A percentile compares a stretch with the other conserved stretches of the same genome.
phyloP scores from a whole-genome alignment of 768 basidiomycete genomes.

The Lactarius deliciosus region DNA sequence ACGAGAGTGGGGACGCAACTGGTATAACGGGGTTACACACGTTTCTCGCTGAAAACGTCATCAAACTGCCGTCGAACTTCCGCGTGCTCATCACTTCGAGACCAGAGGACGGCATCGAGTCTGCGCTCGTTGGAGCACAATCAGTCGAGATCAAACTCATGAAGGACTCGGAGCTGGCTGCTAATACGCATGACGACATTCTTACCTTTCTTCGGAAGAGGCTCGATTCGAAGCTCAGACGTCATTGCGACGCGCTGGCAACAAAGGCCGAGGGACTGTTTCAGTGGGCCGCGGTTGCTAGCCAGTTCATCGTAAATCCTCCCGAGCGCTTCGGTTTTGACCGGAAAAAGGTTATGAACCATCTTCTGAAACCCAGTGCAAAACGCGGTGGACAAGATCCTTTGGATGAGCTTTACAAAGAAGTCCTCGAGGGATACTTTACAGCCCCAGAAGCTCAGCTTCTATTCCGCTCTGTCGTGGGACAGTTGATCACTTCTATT shows the following conservation, averaged over 20 bases:
- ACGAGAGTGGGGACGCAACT: constrained; percentile 1
- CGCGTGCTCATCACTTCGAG: constrained; percentile 1
- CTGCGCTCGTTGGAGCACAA: not conserved
- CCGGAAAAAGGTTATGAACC: not conserved
- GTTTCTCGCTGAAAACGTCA: not conserved
- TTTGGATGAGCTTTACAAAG: not conserved
- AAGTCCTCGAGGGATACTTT: not conserved
- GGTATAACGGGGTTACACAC: not conserved
- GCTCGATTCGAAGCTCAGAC: not conserved
- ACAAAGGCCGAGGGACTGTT: not conserved
- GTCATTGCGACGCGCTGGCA: not conserved
- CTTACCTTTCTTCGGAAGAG: not conserved
- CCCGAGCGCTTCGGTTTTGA: too few species aligned
- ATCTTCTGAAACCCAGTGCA: not conserved
- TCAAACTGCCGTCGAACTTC: not conserved
- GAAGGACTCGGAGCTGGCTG: not conserved
- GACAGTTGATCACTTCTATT: not conserved
- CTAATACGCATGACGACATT: not conserved
- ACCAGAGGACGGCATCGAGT: constrained; percentile 1
- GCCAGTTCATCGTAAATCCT: not conserved
- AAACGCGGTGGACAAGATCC: not conserved
- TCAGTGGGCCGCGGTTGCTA: constrained; percentile 1
- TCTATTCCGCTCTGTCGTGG: constrained; percentile 4
- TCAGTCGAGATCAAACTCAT: not conserved
- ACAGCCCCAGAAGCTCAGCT: too few species aligned